These are phyloP conservation scores for Fomitopsis pulvina DNA, from an alignment of 768 basidiomycete species.

Conservation along the genomic window DNA sequence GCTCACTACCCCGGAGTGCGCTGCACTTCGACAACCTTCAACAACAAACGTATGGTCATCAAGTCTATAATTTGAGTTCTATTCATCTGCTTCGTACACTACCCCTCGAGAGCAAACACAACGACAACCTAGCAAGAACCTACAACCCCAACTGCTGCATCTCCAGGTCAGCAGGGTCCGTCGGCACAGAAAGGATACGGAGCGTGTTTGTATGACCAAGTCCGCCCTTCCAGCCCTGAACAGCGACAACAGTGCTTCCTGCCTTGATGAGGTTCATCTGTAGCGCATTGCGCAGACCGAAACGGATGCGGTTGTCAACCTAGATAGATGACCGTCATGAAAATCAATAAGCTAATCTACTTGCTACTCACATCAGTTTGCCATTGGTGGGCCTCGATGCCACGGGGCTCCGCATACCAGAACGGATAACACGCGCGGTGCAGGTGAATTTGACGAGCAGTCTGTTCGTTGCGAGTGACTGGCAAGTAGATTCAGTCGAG, in stretches of 20 bases:
- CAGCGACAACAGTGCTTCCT: conserved; percentile 85
- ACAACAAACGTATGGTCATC: background rate
- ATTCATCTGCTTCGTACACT: conserved; percentile 6
- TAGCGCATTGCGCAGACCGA: conserved; percentile 80
- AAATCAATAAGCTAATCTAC: background rate
- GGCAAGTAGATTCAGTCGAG: conserved; percentile 1
- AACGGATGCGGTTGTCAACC: conserved; percentile 89
- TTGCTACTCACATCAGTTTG: conserved; percentile 79
- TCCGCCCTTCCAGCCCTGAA: conserved; percentile 99
- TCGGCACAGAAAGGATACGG: conserved; percentile 78
- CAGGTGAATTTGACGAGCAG: conserved; percentile 92
- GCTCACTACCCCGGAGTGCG: background rate
- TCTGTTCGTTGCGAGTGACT: conserved; percentile 97
- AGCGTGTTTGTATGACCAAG: conserved; percentile 93
- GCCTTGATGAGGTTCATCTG: conserved; percentile 81
- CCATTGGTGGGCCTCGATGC: conserved; percentile 86
- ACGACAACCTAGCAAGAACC: background rate
- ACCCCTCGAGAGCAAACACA: conserved; percentile 4
- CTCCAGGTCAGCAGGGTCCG: conserved; percentile 72
- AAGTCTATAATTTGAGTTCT: background rate
- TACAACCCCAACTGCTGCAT: conserved; percentile 49
- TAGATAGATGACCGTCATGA: conserved; percentile 20
- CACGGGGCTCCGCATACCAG: conserved; percentile 94
- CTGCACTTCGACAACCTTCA: background rate
- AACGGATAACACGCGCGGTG: conserved; percentile 97